Evolutionary conservation across 768 basidiomycete genomes (phyloP), one percentile per base, ranked within the genome.

Genomic region (Dentipellis sp.): DNA sequence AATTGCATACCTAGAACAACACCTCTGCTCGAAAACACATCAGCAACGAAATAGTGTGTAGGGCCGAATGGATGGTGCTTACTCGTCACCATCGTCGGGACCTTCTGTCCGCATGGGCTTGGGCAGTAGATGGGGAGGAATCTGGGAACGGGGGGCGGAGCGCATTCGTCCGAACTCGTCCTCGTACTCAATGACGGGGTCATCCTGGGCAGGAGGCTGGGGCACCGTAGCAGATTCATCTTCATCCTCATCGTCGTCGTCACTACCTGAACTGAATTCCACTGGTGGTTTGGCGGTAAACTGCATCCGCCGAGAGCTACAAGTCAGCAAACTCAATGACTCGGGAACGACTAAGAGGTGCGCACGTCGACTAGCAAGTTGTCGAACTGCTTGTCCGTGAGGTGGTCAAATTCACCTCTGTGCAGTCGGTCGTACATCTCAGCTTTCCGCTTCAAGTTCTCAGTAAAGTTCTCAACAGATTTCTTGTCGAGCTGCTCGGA

Each of bases 111-210:
- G 48, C 50, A 35, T 21, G 48, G 34, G 35, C 21, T 34, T 65
- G 9, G 73, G 74, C 5, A 80, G 65, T 9, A 89, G 71, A 57
- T 87, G 72, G 37, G 88, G 77, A 40, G 91, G 91, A 0, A 93
- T 78, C 64, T 93, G 88, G 11, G 91, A 92, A 10, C 79, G 78
- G 52, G 75, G 77, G 16, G 78, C 81, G 0, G 79, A 87, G 57
- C 89, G 75, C 39, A 81, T 62, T n/a, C 91, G 82, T 37, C 91
- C 91, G 65, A 90, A 91, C 64, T 93, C 91, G 60, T 94, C 91
- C 65, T 86, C 82, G 57, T 91, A 92, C 67, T 93, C 91, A 5
- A 92, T 75, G 34, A 91, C 71, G 10, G 89, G 88, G 62, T 93
- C 90, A 55, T 83, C 76, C 83, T 89, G 56, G 3, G 3, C 29